Base-by-base conservation (phyloP, 345 rosid species). In the Populus euphratica region DNA sequence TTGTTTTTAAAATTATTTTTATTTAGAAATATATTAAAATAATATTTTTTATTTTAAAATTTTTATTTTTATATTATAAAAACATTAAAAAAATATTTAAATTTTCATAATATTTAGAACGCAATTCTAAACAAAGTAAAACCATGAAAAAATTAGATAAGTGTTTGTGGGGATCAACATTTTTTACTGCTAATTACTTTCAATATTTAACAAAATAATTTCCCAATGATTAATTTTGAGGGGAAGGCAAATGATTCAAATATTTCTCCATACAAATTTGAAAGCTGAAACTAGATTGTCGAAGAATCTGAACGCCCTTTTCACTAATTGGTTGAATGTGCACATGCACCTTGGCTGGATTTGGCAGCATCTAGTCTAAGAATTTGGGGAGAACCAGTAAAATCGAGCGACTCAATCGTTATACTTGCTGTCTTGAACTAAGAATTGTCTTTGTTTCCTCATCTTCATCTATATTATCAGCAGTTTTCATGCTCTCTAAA, bases 381-480 rank as follows among this genome's bases (percentile, higher is more conserved):
- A 47, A 4, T 3, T 47, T 47, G 4, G 52, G 18, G 18, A 47
- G 5, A 12, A 47, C 5, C 25, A 9, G 7, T 61, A 9, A 9
- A 41, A 41, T 41, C 47, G 35, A 36, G 67, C 68, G 65, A 25
- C 5, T 69, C 68, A 68, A 25, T 76, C 74, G 44, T 4, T 69
- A 69, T 56, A 56, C 49, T 59, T 3, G 41, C 69, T 27, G 29
- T 75, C 35, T 65, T 39, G 50, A 73, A 64, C 62, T 29, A 52
- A 87, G 84, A 56, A 80, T 77, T 73, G 29, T 70, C 70, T 71
- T 54, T 20, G 69, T 82, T 71, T 76, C 85, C 62, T 79, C 77
- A 21, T 82, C 81, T 56, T 71, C 75, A 12, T 74, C 80, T 72
- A 83, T 62, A 25, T 75, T 23, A 65, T 78, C 82, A 5, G 73